phyloP scores from a whole-genome alignment of 2,329 filamentous ascomycete species.

The Drechslerella coelobrocha region DNA sequence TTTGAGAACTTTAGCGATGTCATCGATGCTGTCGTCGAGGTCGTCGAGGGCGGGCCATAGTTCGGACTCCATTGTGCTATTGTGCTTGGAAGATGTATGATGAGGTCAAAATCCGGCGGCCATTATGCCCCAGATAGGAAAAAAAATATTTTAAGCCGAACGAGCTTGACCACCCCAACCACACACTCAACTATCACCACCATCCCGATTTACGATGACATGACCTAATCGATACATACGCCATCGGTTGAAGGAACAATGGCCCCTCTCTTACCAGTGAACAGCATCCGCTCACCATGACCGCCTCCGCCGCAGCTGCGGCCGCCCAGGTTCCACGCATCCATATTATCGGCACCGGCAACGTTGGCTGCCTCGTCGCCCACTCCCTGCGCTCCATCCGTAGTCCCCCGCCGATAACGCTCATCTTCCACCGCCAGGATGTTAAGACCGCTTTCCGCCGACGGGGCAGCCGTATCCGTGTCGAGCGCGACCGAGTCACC shows the following conservation, averaged over 20 bases:
- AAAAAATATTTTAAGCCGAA: slow-evolving; percentile 48
- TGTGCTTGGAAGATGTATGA: background rate
- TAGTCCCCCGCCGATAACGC: slow-evolving; percentile 74
- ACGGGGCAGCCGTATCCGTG: slow-evolving; percentile 61
- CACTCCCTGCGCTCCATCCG: slow-evolving; percentile 70
- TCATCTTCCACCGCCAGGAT: slow-evolving; percentile 73
- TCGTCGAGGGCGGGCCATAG: slow-evolving; percentile 73
- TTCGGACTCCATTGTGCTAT: slow-evolving; percentile 58
- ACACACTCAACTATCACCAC: slow-evolving; percentile 7
- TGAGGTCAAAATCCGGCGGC: background rate
- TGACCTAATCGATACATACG: slow-evolving; percentile 18
- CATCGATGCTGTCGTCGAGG: slow-evolving; percentile 79
- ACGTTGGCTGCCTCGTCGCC: slow-evolving; percentile 80
- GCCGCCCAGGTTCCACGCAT: slow-evolving; percentile 62
- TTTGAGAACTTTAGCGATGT: slow-evolving; percentile 74
- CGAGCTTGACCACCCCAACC: slow-evolving; percentile 2
- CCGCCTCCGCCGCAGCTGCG: slow-evolving; percentile 15
- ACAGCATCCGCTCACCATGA: slow-evolving; percentile 56
- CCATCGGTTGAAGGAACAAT: slow-evolving; percentile 58
- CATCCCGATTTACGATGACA: background rate
- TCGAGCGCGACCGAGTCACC: slow-evolving; percentile 60
- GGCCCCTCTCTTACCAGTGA: slow-evolving; percentile 54
- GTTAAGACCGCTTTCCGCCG: slow-evolving; percentile 63
- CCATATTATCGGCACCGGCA: slow-evolving; percentile 80
- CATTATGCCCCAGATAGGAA: background rate